Evolutionary conservation across 805 yeast species (phyloP), one percentile per base, ranked within the genome.

Genomic region (Ascoidea asiatica): DNA sequence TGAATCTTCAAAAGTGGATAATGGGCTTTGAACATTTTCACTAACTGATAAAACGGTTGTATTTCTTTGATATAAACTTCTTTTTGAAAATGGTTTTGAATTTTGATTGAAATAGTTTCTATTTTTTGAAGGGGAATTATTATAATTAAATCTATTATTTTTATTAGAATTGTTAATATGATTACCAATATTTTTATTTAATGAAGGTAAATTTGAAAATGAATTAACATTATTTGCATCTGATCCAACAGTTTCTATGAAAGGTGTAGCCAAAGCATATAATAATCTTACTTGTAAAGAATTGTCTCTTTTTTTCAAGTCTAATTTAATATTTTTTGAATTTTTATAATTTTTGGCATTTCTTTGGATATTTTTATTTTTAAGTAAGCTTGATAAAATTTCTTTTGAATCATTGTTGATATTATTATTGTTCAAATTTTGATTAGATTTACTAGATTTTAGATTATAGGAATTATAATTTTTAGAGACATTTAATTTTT

Each of bases 221-320:
- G n/a, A n/a, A n/a, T n/a, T n/a, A n/a, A n/a, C n/a, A n/a, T n/a
- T n/a, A n/a, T n/a, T n/a, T n/a, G n/a, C n/a, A 54, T 48, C 5
- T 38, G 52, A 53, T 1, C 46, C 49, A 7, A 61, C 47, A 3
- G 62, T 49, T 33, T 57, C 60, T 38, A 60, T 52, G 61, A 80
- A 77, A 5, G 86, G 86, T 1, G 81, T 76, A 1, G 88, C 81
- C 45, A 80, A 65, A 1, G 86, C 84, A 56, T 76, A 73, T 13
- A 79, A 55, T 4, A 79, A 58, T 51, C 68, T 71, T 2, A 67
- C 65, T 47, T 69, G 67, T 20, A 76, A 55, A 8, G 60, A 50
- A 37, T 65, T 64, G 21, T 67, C 66, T 48, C 72, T 70, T 18
- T n/a, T n/a, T n/a, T n/a, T n/a, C n/a, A n/a, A n/a, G n/a, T n/a